Conservation (phyloP, 805 yeast genomes). For the Barnettozyma californica region DNA sequence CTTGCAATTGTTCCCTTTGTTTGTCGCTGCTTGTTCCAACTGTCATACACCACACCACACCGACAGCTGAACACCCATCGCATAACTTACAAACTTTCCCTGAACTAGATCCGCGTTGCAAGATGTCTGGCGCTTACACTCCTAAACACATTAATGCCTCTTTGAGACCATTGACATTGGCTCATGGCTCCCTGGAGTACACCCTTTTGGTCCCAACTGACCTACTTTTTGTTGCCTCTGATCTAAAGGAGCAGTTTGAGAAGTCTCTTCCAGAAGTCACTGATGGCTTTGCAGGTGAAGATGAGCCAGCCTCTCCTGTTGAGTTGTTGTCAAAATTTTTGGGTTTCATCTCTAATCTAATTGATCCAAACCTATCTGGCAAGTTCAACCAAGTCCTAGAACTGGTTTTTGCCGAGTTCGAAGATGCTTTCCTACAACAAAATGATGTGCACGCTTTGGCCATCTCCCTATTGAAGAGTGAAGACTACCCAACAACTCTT, state of each 20-base stretch:
- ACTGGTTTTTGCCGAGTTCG: slow-evolving; percentile 76
- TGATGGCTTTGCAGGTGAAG: slow-evolving; percentile 79
- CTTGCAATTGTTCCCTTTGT: not conserved
- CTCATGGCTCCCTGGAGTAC: slow-evolving; percentile 86
- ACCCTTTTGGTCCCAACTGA: slow-evolving; percentile 82
- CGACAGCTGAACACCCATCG: not conserved
- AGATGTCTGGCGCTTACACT: slow-evolving; percentile 25
- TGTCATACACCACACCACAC: slow-evolving; percentile 4
- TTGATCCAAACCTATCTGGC: slow-evolving; percentile 40
- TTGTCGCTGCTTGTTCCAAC: not conserved
- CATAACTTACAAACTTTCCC: not conserved
- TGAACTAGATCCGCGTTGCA: not conserved
- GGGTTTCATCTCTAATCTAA: slow-evolving; percentile 57
- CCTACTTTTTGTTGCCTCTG: slow-evolving; percentile 74
- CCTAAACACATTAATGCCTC: slow-evolving; percentile 31
- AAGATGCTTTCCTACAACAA: slow-evolving; percentile 67
- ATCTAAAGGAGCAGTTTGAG: slow-evolving; percentile 79
- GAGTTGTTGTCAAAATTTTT: slow-evolving; percentile 82
- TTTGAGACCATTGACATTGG: slow-evolving; percentile 74
- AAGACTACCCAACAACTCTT: slow-evolving; percentile 57
- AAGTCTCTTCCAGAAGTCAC: slow-evolving; percentile 72
- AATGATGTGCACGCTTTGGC: slow-evolving; percentile 88
- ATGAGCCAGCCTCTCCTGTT: slow-evolving; percentile 82
- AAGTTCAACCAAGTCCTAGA: slow-evolving; percentile 67
- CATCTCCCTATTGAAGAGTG: slow-evolving; percentile 53